These are phyloP conservation scores for Beauveria australis DNA, from an alignment of 2,329 filamentous ascomycete genomes.

Conservation along the genomic window DNA sequence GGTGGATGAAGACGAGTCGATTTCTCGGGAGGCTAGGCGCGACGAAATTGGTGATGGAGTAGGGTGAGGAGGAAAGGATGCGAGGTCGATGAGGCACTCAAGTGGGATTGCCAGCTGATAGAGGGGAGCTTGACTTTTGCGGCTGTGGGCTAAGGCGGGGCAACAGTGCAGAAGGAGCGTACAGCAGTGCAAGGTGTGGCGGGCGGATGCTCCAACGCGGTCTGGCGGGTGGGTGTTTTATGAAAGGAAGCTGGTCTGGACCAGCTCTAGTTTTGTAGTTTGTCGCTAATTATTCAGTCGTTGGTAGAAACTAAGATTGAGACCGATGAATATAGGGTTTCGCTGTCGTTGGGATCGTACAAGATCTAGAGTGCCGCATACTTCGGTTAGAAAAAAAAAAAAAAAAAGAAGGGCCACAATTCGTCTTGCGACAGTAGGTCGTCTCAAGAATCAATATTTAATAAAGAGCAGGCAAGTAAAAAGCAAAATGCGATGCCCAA, in stretches of 20 bases:
- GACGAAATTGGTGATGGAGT: background rate
- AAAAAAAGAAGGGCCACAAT: background rate
- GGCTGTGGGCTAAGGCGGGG: slow-evolving; percentile 9
- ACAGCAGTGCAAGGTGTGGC: background rate
- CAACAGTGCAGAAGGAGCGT: background rate
- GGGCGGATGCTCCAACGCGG: background rate
- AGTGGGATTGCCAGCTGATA: background rate
- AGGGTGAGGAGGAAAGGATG: slow-evolving; percentile 3
- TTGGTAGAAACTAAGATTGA: background rate
- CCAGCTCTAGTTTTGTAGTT: background rate
- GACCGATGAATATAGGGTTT: background rate
- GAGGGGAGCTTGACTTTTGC: slow-evolving; percentile 10
- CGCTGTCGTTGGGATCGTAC: background rate
- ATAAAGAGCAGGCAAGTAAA: background rate
- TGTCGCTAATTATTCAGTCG: background rate
- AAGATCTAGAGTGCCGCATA: background rate
- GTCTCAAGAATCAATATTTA: background rate
- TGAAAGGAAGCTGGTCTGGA: background rate
- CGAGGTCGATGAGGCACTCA: background rate
- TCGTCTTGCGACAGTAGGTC: background rate
- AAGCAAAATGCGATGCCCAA: background rate
- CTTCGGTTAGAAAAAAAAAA: background rate
- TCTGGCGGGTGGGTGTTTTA: background rate
- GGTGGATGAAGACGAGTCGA: background rate
- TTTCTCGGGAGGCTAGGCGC: background rate